phyloP scores from a whole-genome alignment of 2,329 filamentous ascomycete species.

The Calonectria ilicicola region DNA sequence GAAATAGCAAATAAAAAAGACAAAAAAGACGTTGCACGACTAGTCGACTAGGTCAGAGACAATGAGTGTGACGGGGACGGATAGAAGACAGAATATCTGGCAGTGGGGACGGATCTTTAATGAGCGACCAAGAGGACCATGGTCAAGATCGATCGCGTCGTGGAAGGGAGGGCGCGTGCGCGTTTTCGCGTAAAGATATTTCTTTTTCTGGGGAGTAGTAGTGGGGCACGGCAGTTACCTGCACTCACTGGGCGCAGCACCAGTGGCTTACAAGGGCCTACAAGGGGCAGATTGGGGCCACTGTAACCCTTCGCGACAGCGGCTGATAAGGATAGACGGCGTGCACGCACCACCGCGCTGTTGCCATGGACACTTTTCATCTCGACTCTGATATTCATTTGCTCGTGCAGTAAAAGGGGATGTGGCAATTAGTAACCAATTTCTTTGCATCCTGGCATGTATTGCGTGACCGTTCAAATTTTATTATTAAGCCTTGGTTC shows the following conservation, averaged over 20 bases:
- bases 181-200: slow-evolving; percentile 42
- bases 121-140: slow-evolving; percentile 21
- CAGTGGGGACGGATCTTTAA: slow-evolving; percentile 10
- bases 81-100: not conserved
- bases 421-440: not conserved
- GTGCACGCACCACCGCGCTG: slow-evolving; percentile 4
- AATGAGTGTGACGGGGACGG: slow-evolving; percentile 13
- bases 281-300: too few species aligned
- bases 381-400: not conserved
- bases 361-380: not conserved
- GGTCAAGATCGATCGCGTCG: slow-evolving; percentile 33
- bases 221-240: slow-evolving; percentile 28
- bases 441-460: not conserved
- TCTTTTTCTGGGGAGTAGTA: slow-evolving; percentile 8
- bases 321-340: slow-evolving; percentile 2
- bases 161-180: slow-evolving; percentile 28
- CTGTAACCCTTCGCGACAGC: not conserved
- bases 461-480: not conserved
- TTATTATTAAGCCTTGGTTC: not conserved
- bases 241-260: not conserved
- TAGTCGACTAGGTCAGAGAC: not conserved
- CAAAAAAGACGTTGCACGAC: not conserved
- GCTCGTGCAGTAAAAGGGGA: not conserved
- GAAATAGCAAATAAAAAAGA: slow-evolving; percentile 1
- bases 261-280: not conserved